Base-by-base conservation (phyloP, 2,329 filamentous ascomycete genomes). In the Teratosphaeria destructans region DNA sequence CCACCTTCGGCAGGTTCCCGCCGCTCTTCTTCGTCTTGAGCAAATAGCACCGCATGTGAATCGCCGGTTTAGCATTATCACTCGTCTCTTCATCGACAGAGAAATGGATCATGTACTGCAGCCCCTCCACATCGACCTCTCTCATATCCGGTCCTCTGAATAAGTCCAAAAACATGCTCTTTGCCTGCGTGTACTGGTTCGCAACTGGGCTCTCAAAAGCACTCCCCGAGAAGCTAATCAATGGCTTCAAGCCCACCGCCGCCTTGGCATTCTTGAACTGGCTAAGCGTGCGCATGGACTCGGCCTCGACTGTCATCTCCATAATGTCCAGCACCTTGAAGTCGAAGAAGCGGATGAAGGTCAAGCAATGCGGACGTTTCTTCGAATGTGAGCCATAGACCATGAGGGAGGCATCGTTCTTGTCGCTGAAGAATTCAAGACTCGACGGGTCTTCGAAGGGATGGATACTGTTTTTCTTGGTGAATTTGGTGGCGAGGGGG, bases 401-500 rank as follows among this genome's bases (percentile, higher is more conserved):
- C 65, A 96, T 82, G 55, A 96, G 79, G 54, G 86, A 88, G 70
- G 89, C 86, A 74, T 99, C 94, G 77, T 99, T 99, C 80, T 97
- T 99, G 72, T 92, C 86, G 63, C 88, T 87, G 79, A 99, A 92
- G 79, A 99, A 99, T 76, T 96, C 90, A 66, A 97, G 83, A 57
- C 88, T 93, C 32, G 87, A 81, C 64, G 88, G 79, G 73, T 95
- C 91, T 75, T 96, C 93, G 75, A 99, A 99, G 2, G 94, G 94
- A 75, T 94, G 91, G 68, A 96, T 88, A 67, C 85, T 82, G 76
- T 99, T 99, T 80, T 97, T 97, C 83, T 97, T 99, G 76, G 85
- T 89, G 79, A 99, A 96, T 67, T 92, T 91, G 75, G 95, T 87
- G 64, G 87, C 86, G 62, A 93, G 82, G 2, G 92, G 91, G 70